Conservation (phyloP, 2,329 filamentous ascomycete genomes). For the Neonectria punicea region DNA sequence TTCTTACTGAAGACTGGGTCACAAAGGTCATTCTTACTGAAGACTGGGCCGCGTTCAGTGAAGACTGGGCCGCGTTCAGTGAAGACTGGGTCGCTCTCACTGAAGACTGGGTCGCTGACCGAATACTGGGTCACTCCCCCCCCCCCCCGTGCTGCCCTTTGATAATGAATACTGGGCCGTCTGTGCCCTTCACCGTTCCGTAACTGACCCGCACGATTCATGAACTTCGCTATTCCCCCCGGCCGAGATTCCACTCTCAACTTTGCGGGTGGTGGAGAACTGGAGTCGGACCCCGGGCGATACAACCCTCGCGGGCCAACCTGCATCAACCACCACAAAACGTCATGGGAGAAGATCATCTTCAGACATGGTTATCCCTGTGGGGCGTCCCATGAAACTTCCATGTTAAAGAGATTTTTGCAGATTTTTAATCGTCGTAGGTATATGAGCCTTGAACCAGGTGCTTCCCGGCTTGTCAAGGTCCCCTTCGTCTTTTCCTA, state of each 20-base stretch:
- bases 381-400: slow-evolving; percentile 22
- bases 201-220: background rate
- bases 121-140: no score
- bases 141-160: no score
- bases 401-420: slow-evolving; percentile 17
- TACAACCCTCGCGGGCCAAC: slow-evolving; percentile 17
- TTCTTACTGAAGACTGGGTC: no score
- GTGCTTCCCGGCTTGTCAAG: background rate
- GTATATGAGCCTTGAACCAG: slow-evolving; percentile 24
- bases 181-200: background rate
- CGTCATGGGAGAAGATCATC: slow-evolving; percentile 34
- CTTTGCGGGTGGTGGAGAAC: background rate
- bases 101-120: no score
- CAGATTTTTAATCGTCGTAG: slow-evolving; percentile 2
- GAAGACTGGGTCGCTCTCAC: no score
- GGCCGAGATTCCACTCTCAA: no score
- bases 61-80: no score
- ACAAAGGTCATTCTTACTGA: no score
- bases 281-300: slow-evolving; percentile 1
- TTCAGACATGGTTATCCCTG: slow-evolving; percentile 28
- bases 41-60: no score
- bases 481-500: background rate
- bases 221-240: background rate
- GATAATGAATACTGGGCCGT: background rate
- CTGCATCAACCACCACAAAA: background rate